Conservation (phyloP, 1,284 basidiomycete species). For the Cronartium ribicola region DNA sequence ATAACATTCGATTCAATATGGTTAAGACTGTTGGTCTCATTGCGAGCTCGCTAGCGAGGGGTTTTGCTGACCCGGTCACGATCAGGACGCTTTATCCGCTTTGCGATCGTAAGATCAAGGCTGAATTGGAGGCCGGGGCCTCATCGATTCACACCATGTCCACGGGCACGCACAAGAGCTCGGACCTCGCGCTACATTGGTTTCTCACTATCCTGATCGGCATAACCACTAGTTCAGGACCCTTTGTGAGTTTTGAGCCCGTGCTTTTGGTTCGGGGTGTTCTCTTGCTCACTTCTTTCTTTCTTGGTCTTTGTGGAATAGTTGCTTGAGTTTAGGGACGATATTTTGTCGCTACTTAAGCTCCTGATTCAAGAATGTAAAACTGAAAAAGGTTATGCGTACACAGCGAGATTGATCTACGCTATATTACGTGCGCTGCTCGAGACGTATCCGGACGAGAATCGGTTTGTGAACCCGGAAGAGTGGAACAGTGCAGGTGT, state of each 20-base stretch:
- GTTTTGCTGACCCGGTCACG: slow-evolving; percentile 58
- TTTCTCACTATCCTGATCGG: slow-evolving; percentile 49
- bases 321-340: slow-evolving; percentile 67
- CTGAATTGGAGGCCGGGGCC: slow-evolving; percentile 84
- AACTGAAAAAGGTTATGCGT: slow-evolving; percentile 82
- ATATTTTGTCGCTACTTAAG: slow-evolving; percentile 65
- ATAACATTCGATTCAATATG: slow-evolving; percentile 66
- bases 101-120: slow-evolving; percentile 72
- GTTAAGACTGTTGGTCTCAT: slow-evolving; percentile 86
- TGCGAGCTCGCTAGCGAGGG: slow-evolving; percentile 74
- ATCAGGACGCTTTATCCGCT: slow-evolving; percentile 75
- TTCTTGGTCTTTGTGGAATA: slow-evolving; percentile 48
- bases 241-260: slow-evolving; percentile 69
- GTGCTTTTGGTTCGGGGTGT: slow-evolving; percentile 55
- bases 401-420: slow-evolving; percentile 72
- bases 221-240: slow-evolving; percentile 60
- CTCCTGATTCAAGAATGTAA: slow-evolving; percentile 73
- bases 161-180: slow-evolving; percentile 73
- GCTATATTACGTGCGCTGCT: slow-evolving; percentile 72
- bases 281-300: background rate
- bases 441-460: slow-evolving; percentile 73
- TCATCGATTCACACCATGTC: slow-evolving; percentile 85
- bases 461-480: slow-evolving; percentile 75
- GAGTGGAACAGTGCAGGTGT: slow-evolving; percentile 72
- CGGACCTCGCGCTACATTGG: slow-evolving; percentile 92